A percentile compares a stretch with the other conserved stretches of the same genome.
Conservation (phyloP, 1,139 yeast genomes). For the Candida sp. region DNA sequence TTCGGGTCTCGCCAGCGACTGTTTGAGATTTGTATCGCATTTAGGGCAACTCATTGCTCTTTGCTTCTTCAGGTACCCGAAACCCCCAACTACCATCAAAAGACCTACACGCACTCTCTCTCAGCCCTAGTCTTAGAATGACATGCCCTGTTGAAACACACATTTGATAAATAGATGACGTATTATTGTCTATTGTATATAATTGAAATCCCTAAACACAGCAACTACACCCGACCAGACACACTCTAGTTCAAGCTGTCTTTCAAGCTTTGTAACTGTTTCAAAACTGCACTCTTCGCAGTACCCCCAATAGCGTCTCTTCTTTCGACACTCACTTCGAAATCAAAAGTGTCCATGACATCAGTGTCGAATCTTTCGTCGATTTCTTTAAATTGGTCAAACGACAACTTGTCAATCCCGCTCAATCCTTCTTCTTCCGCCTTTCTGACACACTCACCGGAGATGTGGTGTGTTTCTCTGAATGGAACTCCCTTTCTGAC, state of each 20-base stretch:
- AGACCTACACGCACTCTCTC: neutral
- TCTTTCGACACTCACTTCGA: slow-evolving; percentile 95
- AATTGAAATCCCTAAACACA: neutral
- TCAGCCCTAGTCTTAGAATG: neutral
- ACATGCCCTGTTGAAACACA: too few species aligned
- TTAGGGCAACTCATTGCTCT: neutral
- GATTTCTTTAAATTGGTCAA: slow-evolving; percentile 78
- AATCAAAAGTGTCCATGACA: slow-evolving; percentile 83
- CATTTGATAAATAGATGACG: neutral
- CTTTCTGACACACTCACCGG: slow-evolving; percentile 93
- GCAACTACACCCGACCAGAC: neutral
- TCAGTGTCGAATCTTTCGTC: slow-evolving; percentile 83
- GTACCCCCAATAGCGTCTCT: slow-evolving; percentile 98
- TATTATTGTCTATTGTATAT: neutral
- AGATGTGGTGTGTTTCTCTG: slow-evolving; percentile 98
- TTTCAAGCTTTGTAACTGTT: slow-evolving; percentile 62
- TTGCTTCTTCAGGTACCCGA: neutral
- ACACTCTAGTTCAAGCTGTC: slow-evolving; percentile 6
- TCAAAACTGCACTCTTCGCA: slow-evolving; percentile 84
- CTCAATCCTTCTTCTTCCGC: slow-evolving; percentile 80
- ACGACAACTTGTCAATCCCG: slow-evolving; percentile 81
- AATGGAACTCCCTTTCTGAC: slow-evolving; percentile 99
- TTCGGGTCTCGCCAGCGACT: neutral
- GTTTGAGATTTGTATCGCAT: neutral
- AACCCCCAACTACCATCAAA: neutral